Base-by-base conservation (phyloP, 352 stramenopile genomes). In the Phytophthora rubi region DNA sequence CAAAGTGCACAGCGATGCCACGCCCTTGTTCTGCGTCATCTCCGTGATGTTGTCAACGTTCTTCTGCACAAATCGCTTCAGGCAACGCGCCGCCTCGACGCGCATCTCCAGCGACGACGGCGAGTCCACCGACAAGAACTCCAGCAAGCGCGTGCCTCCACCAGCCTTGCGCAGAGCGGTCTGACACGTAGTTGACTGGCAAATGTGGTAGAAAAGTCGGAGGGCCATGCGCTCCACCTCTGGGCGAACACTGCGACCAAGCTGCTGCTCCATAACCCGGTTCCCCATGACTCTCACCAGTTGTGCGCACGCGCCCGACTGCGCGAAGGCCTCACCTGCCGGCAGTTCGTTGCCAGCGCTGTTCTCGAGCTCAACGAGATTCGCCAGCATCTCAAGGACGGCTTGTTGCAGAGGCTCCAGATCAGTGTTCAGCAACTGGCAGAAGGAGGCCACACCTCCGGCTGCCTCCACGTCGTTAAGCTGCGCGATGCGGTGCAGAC, bases 391-490 rank as follows among this genome's bases (percentile, higher is more conserved):
- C 35, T 94, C 85, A 4, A 96, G 65, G 10, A 78, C 63, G 3
- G 75, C 77, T 54, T 82, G 81, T 53, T 93, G 84, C 4, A 92
- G 47, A 15, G 85, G 75, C 54, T 86, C 80, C 1, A 82, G 68
- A 26, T 89, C 80, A 0, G 77, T 86, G 9, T 77, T 68, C 1
- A 95, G 69, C 37, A 96, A 51, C 13, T 90, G 72, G 53, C 86
- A 94, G 45, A 96, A 93, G 8, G 86, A 86, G 1, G 67, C 65
- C 18, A 96, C 78, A 6, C 89, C 89, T 37, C 89, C 89, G n/a
- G 85, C 87, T 6, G 84, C 82, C 56, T 94, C 87, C 16, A 96
- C 77, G 65, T 96, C 89, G 64, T 96, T 96, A 2, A 96, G 74
- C 69, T 96, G 87, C 16, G 86, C 80, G 18, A 96, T 76, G 56